Evolutionary conservation across 768 basidiomycete genomes (phyloP).

Genomic region (Tricholomella constricta): DNA sequence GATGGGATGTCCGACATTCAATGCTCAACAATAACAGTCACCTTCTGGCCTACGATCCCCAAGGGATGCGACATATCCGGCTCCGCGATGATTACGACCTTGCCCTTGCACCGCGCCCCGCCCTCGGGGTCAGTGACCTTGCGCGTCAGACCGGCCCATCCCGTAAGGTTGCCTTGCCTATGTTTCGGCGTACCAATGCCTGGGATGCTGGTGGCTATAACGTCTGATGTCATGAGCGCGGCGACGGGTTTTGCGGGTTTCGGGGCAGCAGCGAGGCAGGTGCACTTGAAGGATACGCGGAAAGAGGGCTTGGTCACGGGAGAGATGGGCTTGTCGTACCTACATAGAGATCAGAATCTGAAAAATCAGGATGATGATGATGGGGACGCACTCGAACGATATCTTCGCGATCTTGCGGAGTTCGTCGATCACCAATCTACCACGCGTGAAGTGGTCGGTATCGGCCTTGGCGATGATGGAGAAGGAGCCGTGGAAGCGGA

Average conservation of each 20-base stretch:
- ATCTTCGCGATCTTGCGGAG: constrained; percentile 30
- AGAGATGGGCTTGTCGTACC: background rate
- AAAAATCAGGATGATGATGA: background rate
- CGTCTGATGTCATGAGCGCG: background rate
- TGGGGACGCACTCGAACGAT: constrained; percentile 27
- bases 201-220: background rate
- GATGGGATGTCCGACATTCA: too few species aligned
- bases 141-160: background rate
- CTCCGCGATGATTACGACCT: constrained; percentile 20
- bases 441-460: constrained; percentile 25
- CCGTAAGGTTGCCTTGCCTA: background rate
- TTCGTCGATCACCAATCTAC: constrained; percentile 26
- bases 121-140: background rate
- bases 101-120: constrained; percentile 22
- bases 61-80: constrained; percentile 29
- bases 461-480: constrained; percentile 28
- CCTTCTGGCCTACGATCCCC: constrained; percentile 28
- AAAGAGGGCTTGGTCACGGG: background rate
- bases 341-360: background rate
- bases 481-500: constrained; percentile 27
- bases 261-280: background rate
- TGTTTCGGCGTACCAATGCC: background rate
- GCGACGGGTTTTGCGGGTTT: background rate
- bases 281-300: constrained; percentile 1
- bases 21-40: constrained; percentile 25